Evolutionary conservation across 352 stramenopile genomes (phyloP), one percentile per base, ranked within the genome.

Genomic region (Phytophthora rubi): DNA sequence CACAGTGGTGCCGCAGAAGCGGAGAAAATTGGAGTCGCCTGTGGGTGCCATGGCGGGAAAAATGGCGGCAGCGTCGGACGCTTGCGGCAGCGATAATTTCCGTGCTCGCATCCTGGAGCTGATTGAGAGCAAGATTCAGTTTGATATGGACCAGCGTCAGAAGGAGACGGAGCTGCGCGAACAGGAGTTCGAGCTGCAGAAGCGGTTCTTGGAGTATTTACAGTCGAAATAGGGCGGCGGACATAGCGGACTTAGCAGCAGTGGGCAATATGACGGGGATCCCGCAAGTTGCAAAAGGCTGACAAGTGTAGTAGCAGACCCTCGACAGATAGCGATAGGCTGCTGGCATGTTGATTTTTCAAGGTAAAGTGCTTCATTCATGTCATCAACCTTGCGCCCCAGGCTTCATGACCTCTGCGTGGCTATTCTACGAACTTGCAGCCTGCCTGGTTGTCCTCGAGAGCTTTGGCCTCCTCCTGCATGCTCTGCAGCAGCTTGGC

Each of bases 111-210:
- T 95, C 33, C 66, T 95, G 49, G 75, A 85, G 54, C 73, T 95
- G 7, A 89, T 95, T 48, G 84, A 95, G 66, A 86, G 75, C 55
- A 95, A 95, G 62, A 85, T 94, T 39, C 80, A 90, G 56, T 92
- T 95, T 63, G 88, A 95, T 62, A 92, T 91, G 80, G 81, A 92
- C 45, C 88, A 95, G 58, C 83, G 83, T 15, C 69, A 83, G 44
- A 90, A 89, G 59, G 88, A 95, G 51, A 88, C 83, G 42, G 82
- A 92, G 63, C 74, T 94, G 53, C 85, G 86, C 48, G 83, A 93
- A 26, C 83, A 93, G 52, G 88, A 95, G 70, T 83, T 94, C 65
- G 83, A 93, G 71, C 59, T 95, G 28, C 88, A 95, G 56, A 92
- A 92, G 71, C 82, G 83, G 33, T 90, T 95, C 30, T 58, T 95